These are phyloP conservation scores for Xerocomus potaroensis DNA, from an alignment of 768 basidiomycete genomes.

Conservation along the genomic window DNA sequence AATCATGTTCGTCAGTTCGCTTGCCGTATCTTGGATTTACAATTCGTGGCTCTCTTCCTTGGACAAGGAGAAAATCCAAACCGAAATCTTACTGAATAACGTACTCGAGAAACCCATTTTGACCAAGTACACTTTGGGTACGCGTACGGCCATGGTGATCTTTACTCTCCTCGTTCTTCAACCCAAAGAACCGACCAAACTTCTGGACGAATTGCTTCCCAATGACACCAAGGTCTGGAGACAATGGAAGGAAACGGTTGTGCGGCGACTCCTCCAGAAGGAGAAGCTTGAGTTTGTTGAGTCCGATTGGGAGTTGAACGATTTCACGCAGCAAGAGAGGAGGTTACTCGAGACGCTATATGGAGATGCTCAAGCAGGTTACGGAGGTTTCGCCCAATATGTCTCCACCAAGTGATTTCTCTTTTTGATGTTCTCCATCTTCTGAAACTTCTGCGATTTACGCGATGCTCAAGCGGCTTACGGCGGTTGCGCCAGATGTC, in stretches of 20 bases:
- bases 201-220: constrained; percentile 24
- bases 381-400: constrained; percentile 18
- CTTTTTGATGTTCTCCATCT: not conserved
- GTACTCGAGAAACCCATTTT: constrained; percentile 22
- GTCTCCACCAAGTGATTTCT: constrained; percentile 6
- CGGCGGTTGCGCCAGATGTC: too few relatives aligned
- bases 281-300: constrained; percentile 23
- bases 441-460: too few relatives aligned
- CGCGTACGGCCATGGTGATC: constrained; percentile 24
- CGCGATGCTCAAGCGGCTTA: too few relatives aligned
- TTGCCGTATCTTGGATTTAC: constrained; percentile 34
- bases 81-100: constrained; percentile 17
- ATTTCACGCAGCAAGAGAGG: constrained; percentile 14
- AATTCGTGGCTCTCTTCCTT: constrained; percentile 35
- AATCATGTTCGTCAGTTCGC: constrained; percentile 32
- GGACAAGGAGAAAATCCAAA: constrained; percentile 33
- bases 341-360: constrained; percentile 22
- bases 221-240: constrained; percentile 31
- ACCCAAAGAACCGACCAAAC: constrained; percentile 16
- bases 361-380: constrained; percentile 22
- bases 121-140: constrained; percentile 25
- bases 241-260: constrained; percentile 20
- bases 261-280: constrained; percentile 11
- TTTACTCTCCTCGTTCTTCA: constrained; percentile 22
- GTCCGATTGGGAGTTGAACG: constrained; percentile 20